Evolutionary conservation across 768 basidiomycete species (phyloP), one percentile per base, ranked within the genome.

Genomic region (Cytidiella melzeri): DNA sequence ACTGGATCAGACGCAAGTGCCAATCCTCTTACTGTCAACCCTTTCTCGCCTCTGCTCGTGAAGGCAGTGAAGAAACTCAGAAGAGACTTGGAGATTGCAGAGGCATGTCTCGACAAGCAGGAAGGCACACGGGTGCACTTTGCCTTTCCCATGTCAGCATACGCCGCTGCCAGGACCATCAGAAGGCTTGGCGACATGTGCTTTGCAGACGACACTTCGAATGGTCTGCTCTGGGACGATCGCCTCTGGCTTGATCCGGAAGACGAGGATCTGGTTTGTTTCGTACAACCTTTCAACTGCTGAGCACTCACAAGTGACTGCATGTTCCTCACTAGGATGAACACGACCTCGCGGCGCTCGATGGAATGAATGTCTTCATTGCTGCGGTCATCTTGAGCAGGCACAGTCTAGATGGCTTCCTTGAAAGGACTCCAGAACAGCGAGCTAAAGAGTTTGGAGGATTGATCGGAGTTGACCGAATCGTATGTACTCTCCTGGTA

Each of bases 321-420:
- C 30, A 34, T 15, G 15, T 7, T 15, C 15, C 20, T 20, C 45
- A 28, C 20, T 59, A 87, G 85, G 79, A 80, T 28, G 87, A 89
- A 54, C 67, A 69, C 23, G 73, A 79, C 55, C 66, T 91, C 42
- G 74, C 78, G 0, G 60, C 63, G 1, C 68, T 79, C 7, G 66
- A 71, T 4, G 82, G 84, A 13, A 81, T 90, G 78, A 90, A 90
- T 50, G 65, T 69, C 5, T 86, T 87, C 59, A 79, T 80, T 1
- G 80, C 87, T 5, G 73, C 76, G n/a, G 64, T 83, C 3, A 73
- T 90, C 49, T 65, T 88, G 2, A 78, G 72, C 45, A 74, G 79
- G 50, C 69, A 71, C 5, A 66, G 71, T 3, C 57, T 85, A 5
- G 73, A 81, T 13, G 71, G 77, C 3, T 79, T 87, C 57, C 57